These are phyloP conservation scores for Pseudocercospora eumusae DNA, from an alignment of 2,329 filamentous ascomycete genomes.

Conservation along the genomic window DNA sequence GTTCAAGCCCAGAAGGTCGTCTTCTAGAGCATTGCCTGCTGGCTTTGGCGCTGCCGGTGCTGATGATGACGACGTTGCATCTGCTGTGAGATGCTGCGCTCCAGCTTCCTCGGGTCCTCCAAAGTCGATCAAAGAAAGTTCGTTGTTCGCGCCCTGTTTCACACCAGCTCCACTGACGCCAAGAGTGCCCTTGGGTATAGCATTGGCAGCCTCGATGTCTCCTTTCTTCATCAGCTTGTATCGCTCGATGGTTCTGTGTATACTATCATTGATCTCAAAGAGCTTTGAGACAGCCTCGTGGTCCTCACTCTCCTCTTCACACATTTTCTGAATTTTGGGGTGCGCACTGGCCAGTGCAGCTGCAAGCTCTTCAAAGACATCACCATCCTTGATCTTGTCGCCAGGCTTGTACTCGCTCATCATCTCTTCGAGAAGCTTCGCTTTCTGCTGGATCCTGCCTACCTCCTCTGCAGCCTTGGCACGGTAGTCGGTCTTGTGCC, in stretches of 20 bases:
- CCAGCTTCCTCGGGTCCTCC: conserved; percentile 61
- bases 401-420: conserved; percentile 80
- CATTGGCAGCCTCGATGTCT: conserved; percentile 78
- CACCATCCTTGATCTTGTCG: conserved; percentile 71
- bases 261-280: conserved; percentile 97
- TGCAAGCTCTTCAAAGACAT: conserved; percentile 80
- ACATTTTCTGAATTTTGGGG: conserved; percentile 99
- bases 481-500: conserved; percentile 94
- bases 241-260: conserved; percentile 91
- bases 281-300: conserved; percentile 93
- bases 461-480: conserved; percentile 97
- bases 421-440: conserved; percentile 86
- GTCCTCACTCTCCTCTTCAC: conserved; percentile 96
- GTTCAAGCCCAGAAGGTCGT: conserved; percentile 86
- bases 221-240: conserved; percentile 97
- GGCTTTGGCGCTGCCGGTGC: conserved; percentile 46
- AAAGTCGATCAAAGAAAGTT: conserved; percentile 93
- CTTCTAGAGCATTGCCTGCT: conserved; percentile 71
- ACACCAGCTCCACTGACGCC: conserved; percentile 65
- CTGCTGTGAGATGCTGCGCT: conserved; percentile 8
- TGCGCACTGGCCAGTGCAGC: conserved; percentile 88
- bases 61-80: conserved; percentile 38
- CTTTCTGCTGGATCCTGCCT: conserved; percentile 92
- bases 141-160: conserved; percentile 67
- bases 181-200: conserved; percentile 78